These are phyloP conservation scores for Hordeum marinum DNA, from an alignment of 176 grass and related monocot genomes.

Conservation along the genomic window DNA sequence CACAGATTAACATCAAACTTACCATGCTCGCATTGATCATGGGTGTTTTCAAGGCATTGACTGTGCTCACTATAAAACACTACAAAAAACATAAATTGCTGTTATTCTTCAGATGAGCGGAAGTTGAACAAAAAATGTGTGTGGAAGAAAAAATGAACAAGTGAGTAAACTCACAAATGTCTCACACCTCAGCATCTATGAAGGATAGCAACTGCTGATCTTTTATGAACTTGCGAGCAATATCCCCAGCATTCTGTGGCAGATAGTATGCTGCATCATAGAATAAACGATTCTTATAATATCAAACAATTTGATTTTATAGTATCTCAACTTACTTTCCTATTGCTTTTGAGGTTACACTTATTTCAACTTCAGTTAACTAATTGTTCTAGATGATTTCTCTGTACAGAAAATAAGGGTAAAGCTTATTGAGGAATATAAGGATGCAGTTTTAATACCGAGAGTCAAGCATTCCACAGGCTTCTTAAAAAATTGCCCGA, in stretches of 20 bases:
- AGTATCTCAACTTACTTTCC: not conserved
- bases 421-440: not conserved
- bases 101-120: slow-evolving; percentile 3
- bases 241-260: slow-evolving; percentile 90
- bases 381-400: not conserved
- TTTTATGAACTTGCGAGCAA: slow-evolving; percentile 95
- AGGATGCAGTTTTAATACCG: slow-evolving; percentile 27
- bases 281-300: not conserved
- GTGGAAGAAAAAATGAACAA: slow-evolving; percentile 20
- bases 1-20: slow-evolving; percentile 25
- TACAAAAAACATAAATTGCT: slow-evolving; percentile 31
- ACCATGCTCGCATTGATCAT: slow-evolving; percentile 99
- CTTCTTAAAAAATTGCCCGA: slow-evolving; percentile 93
- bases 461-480: slow-evolving; percentile 93
- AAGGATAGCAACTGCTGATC: slow-evolving; percentile 90
- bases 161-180: slow-evolving; percentile 49
- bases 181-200: slow-evolving; percentile 96
- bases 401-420: not conserved
- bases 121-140: not conserved
- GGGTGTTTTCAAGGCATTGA: slow-evolving; percentile 90
- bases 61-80: slow-evolving; percentile 99
- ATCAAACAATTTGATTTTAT: not conserved
- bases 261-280: slow-evolving; percentile 80
- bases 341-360: not conserved
- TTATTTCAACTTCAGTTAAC: not conserved